Base-by-base conservation (phyloP, 768 basidiomycete species). In the Tylopilus rubrobrunneus region DNA sequence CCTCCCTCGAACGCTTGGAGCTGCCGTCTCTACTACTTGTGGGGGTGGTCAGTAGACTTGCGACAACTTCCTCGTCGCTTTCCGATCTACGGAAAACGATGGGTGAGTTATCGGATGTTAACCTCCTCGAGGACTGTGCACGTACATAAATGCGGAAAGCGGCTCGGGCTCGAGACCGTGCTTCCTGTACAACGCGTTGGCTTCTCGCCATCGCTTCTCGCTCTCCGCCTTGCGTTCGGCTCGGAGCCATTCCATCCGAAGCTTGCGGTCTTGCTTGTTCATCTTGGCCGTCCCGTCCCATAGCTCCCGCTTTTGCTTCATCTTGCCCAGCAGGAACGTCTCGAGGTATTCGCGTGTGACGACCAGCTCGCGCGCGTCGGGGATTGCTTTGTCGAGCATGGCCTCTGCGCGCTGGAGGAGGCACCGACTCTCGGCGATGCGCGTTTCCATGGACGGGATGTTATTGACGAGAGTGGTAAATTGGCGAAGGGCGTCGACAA, bases 221-320 rank as follows among this genome's bases (percentile, higher is more conserved):
- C 42, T 53, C 19, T 47, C 57, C 21, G 52, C 53, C 41, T 49
- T 64, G 52, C 68, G 61, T 51, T 57, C 56, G 12, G 52, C 51
- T 5, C 62, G 56, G 29, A 70, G 17, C 63, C 66, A 68, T 34
- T 49, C 62, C 53, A 66, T 59, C 43, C 68, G 51, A 4, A 55
- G 10, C 42, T 69, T 70, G 40, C 66, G 55, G 4, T 51, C 37
- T 17, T 45, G 21, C 42, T 63, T 68, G 17, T 49, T 41, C 64
- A 71, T 57, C 45, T 4, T 57, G 0, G 55, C 66, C 8, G 66
- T 68, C n/a, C 70, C 68, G 31, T 70, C 70, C 62, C 62, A 71
- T 4, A 68, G 51, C n/a, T 70, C 68, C 5, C 48, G 53, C 43
- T 61, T 70, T n/a, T 58, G 37, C 51, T 68, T 70, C 66, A 70